phyloP scores from a whole-genome alignment of 371 early-diverging fungal genomes.

The Mucor lusitanicus region DNA sequence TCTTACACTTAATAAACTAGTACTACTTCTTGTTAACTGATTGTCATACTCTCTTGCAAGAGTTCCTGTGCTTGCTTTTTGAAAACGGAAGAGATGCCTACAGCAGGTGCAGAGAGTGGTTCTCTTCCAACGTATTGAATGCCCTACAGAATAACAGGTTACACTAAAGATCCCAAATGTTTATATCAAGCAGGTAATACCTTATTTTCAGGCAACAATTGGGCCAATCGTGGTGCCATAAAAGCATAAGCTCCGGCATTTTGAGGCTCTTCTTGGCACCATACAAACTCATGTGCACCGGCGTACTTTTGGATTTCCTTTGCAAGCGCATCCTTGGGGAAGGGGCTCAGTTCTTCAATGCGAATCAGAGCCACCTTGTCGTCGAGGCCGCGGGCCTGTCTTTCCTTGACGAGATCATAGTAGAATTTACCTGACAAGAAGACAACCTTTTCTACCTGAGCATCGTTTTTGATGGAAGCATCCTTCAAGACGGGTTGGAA shows the following conservation, averaged over 20 bases:
- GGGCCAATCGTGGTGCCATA: constrained; percentile 83
- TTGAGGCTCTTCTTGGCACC: constrained; percentile 96
- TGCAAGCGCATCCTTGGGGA: constrained; percentile 78
- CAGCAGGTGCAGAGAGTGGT: constrained; percentile 78
- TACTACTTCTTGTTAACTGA: constrained; percentile 3
- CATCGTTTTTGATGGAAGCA: constrained; percentile 33
- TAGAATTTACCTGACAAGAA: constrained; percentile 92
- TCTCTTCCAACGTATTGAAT: constrained; percentile 73
- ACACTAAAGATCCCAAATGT: not conserved
- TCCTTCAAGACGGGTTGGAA: constrained; percentile 86
- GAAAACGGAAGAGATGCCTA: constrained; percentile 57
- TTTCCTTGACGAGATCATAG: constrained; percentile 86
- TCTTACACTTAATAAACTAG: not conserved
- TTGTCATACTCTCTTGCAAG: constrained; percentile 26
- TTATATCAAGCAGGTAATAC: constrained; percentile 14
- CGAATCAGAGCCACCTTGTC: constrained; percentile 82
- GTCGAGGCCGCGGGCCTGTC: constrained; percentile 61
- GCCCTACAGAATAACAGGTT: constrained; percentile 12
- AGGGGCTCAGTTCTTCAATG: constrained; percentile 92
- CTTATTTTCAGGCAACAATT: constrained; percentile 58
- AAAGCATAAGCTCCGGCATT: constrained; percentile 91
- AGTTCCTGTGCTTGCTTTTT: constrained; percentile 38
- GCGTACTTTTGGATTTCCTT: constrained; percentile 66
- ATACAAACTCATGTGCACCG: constrained; percentile 75
- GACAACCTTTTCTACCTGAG: constrained; percentile 70